Evolutionary conservation across 305 asterid species (phyloP).

Genomic region (Plantago coronopus): DNA sequence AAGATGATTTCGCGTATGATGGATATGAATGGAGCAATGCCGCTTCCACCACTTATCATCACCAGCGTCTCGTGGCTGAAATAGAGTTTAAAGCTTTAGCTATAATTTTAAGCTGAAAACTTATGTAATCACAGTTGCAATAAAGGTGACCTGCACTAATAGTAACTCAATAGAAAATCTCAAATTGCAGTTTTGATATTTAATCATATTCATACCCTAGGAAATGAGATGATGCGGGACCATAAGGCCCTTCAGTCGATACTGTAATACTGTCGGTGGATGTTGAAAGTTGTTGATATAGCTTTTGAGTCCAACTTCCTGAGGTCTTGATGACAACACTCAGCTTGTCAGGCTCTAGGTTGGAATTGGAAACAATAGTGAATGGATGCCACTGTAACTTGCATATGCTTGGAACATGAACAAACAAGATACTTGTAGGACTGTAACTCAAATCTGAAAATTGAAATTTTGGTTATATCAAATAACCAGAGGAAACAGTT

Average conservation of each 20-base stretch:
- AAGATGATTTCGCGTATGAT: conserved; percentile 36
- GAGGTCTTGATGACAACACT: conserved; percentile 29
- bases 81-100: too few relatives aligned
- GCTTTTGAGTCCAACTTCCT: conserved; percentile 43
- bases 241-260: conserved; percentile 69
- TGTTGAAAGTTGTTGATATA: conserved; percentile 38
- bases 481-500: too few relatives aligned
- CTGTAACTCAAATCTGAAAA: conserved; percentile 27
- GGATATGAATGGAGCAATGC: conserved; percentile 43
- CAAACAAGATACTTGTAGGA: conserved; percentile 34
- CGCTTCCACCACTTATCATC: conserved; percentile 49
- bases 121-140: too few relatives aligned
- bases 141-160: too few relatives aligned
- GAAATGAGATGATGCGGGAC: conserved; percentile 48
- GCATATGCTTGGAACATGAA: conserved; percentile 34
- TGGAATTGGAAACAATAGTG: conserved; percentile 35
- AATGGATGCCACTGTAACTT: conserved; percentile 49
- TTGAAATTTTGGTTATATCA: too few relatives aligned
- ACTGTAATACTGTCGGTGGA: conserved; percentile 37
- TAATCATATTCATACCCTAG: conserved; percentile 25
- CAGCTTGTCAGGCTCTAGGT: conserved; percentile 32
- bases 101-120: too few relatives aligned
- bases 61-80: conserved; percentile 36
- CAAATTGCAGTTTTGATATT: too few relatives aligned
- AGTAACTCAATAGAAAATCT: too few relatives aligned